Base-by-base conservation (phyloP, 345 rosid genomes). In the Boechera divaricarpa region DNA sequence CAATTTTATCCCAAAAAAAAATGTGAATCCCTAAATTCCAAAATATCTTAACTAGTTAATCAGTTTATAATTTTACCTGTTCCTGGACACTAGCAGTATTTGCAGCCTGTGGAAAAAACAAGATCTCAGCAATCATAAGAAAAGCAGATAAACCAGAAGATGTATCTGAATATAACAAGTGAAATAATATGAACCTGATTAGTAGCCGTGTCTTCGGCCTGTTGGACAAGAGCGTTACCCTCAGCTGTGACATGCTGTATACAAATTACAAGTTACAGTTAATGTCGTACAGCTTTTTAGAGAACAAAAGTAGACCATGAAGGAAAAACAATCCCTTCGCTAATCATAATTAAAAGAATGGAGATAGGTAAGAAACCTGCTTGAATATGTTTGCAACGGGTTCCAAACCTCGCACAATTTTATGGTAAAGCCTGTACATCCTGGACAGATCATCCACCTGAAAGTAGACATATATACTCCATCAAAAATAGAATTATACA, bases 361-460 rank as follows among this genome's bases (percentile, higher is more conserved):
- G 16, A 72, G 51, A 58, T 15, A 52, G 65, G 66, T 42, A 10
- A 61, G 21, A 15, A 63, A 96, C 99, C 98, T 91, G 93, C 83
- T 96, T 96, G 80, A 96, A 93, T 64, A 88, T 80, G 77, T 79
- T 76, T 67, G 98, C 92, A 49, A 93, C 89, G 9, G 94, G 97
- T 48, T 91, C 99, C 85, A 96, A 79, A 73, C 97, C 97, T 66
- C 70, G 70, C 2, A 84, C 78, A 71, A 91, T 88, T 74, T 90
- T 89, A 65, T 85, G 86, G 71, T 87, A 96, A 54, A 93, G 99
- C 85, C 92, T 87, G 82, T 87, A 90, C 92, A 93, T 96, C 87
- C 99, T 86, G 29, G 98, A 96, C 67, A 96, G 91, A 81, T 96
- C 99, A 16, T 89, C 97, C 68, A 86, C 89, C 99, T 95, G 78